These are phyloP conservation scores for Pleurotus sapidus DNA, from an alignment of 768 basidiomycete genomes.

Conservation along the genomic window DNA sequence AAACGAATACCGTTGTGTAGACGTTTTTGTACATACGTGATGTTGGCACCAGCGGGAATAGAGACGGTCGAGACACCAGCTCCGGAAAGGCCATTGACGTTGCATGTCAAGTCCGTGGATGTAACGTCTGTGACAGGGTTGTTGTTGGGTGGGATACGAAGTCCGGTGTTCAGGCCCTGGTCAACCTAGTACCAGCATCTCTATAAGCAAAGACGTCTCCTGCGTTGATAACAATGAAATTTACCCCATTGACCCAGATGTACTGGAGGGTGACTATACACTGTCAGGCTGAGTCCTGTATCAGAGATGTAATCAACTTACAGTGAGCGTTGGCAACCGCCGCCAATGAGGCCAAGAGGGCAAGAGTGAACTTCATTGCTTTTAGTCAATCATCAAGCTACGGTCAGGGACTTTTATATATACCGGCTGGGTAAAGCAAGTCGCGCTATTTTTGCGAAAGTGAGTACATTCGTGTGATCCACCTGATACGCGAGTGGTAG, in stretches of 20 bases:
- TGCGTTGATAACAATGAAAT: background rate
- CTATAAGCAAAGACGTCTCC: too few species aligned
- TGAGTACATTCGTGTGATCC: background rate
- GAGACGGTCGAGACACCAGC: constrained; percentile 33
- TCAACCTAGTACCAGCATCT: constrained; percentile 28
- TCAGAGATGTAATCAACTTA: constrained; percentile 9
- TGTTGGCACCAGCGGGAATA: constrained; percentile 41
- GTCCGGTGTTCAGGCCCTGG: constrained; percentile 40
- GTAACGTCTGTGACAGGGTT: constrained; percentile 56
- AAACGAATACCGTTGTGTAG: background rate
- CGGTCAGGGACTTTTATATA: background rate
- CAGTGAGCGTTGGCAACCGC: constrained; percentile 40
- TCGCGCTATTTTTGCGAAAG: background rate
- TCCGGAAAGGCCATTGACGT: constrained; percentile 45
- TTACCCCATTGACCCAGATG: constrained; percentile 46
- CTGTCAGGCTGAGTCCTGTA: background rate
- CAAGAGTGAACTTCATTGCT: constrained; percentile 32
- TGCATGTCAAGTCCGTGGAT: constrained; percentile 50
- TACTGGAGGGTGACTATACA: constrained; percentile 47
- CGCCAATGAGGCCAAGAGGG: constrained; percentile 27
- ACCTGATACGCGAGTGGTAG: too few species aligned
- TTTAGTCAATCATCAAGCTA: background rate
- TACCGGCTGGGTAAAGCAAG: background rate
- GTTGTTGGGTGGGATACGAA: constrained; percentile 50
- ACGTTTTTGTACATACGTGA: constrained; percentile 26